A percentile compares a stretch with the other conserved stretches of the same genome.
These are phyloP conservation scores for Mortierella sp. DNA, from an alignment of 371 early-diverging fungal species.

Conservation along the genomic window DNA sequence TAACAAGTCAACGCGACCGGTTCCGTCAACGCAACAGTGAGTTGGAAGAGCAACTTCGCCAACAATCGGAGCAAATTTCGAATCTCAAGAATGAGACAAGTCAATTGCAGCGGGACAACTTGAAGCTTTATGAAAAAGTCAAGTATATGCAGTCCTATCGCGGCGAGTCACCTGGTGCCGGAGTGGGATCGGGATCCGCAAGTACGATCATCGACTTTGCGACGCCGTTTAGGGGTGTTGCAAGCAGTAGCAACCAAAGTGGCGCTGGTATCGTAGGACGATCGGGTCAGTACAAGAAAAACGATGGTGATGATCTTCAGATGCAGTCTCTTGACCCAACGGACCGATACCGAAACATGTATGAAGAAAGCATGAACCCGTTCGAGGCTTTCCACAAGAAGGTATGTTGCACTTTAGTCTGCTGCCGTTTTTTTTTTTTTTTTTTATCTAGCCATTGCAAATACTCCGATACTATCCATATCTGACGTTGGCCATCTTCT, in stretches of 20 bases:
- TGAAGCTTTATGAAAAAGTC: conserved; percentile 88
- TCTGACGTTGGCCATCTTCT: no score
- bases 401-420: conserved; percentile 37
- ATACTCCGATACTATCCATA: not conserved
- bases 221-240: conserved; percentile 29
- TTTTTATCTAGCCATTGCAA: not conserved
- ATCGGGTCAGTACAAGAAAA: conserved; percentile 32
- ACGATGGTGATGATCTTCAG: conserved; percentile 44
- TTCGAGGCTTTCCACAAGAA: conserved; percentile 85
- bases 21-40: conserved; percentile 87
- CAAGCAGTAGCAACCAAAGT: not conserved
- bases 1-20: conserved; percentile 90
- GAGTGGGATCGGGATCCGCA: conserved; percentile 20
- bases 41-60: conserved; percentile 78
- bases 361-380: conserved; percentile 90
- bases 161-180: conserved; percentile 28
- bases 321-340: conserved; percentile 60
- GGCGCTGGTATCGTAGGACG: conserved; percentile 28
- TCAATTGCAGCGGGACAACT: conserved; percentile 79
- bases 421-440: not conserved
- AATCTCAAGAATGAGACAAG: conserved; percentile 75
- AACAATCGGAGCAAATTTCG: conserved; percentile 65
- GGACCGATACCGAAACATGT: conserved; percentile 79
- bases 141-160: conserved; percentile 76
- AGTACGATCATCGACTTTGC: conserved; percentile 37